These are phyloP conservation scores for Hypericum perforatum DNA, from an alignment of 345 rosid species.

Conservation along the genomic window DNA sequence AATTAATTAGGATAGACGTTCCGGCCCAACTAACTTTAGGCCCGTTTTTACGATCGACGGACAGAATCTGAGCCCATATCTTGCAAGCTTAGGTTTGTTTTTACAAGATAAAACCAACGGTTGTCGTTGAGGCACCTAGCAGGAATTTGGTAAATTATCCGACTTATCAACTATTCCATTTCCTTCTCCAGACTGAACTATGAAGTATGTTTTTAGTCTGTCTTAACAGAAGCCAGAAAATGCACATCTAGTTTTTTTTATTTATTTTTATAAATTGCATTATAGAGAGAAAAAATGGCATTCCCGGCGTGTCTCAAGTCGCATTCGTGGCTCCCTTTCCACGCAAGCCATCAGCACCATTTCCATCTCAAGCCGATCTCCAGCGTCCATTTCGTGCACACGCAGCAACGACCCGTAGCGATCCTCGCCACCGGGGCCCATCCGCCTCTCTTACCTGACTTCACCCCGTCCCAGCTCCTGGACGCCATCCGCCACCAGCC, in stretches of 20 bases:
- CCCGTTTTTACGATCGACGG: too few relatives aligned
- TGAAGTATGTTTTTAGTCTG: too few relatives aligned
- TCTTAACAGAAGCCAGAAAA: not conserved
- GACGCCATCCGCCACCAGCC: conserved; percentile 60
- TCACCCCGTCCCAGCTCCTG: conserved; percentile 62
- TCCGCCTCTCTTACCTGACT: conserved; percentile 32
- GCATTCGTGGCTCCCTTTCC: conserved; percentile 37
- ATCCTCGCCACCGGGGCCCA: conserved; percentile 22
- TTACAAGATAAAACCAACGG: too few relatives aligned
- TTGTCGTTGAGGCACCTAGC: too few relatives aligned
- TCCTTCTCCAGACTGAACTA: too few relatives aligned
- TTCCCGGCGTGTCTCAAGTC: conserved; percentile 44
- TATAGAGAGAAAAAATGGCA: conserved; percentile 23
- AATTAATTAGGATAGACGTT: too few relatives aligned
- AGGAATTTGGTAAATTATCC: too few relatives aligned
- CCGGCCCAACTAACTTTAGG: too few relatives aligned
- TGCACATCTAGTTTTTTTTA: conserved; percentile 9
- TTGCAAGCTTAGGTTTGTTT: too few relatives aligned
- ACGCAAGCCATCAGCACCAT: conserved; percentile 16
- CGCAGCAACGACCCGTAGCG: conserved; percentile 14
- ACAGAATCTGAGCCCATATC: too few relatives aligned
- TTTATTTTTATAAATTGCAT: too few relatives aligned
- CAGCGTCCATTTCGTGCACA: conserved; percentile 27
- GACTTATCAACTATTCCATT: too few relatives aligned
- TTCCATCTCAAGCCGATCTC: conserved; percentile 23